Percentiles rank a stretch among this genome's conserved stretches.
phyloP scores from a whole-genome alignment of 352 stramenopile species.

The Globisporangium okanoganense region DNA sequence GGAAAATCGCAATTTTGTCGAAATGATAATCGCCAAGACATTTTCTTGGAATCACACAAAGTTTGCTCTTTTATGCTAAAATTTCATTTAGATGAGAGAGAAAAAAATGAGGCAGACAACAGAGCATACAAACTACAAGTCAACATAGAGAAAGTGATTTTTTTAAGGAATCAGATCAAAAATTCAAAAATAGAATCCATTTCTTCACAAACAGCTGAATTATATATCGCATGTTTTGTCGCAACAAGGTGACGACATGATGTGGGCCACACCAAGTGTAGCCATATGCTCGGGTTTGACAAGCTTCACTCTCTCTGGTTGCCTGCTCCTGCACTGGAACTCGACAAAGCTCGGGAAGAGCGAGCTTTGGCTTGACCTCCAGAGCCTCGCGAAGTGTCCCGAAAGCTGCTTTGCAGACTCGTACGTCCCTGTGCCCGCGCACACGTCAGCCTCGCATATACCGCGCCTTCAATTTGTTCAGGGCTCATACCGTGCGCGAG shows the following conservation, averaged over 20 bases:
- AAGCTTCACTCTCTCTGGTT: no score
- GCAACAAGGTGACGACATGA: background rate
- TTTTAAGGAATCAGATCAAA: background rate
- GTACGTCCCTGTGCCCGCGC: no score
- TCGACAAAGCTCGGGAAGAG: slow-evolving; percentile 29
- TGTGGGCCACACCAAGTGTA: background rate
- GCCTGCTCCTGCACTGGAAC: slow-evolving; percentile 15
- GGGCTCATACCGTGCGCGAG: no score
- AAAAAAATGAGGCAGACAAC: background rate
- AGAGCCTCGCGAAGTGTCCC: slow-evolving; percentile 27
- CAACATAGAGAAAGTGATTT: background rate
- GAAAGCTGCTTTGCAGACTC: slow-evolving; percentile 24
- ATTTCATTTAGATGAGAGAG: background rate
- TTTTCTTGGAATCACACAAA: background rate
- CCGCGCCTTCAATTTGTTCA: no score
- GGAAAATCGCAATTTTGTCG: background rate
- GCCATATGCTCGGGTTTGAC: background rate
- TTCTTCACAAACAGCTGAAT: background rate
- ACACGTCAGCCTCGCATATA: no score
- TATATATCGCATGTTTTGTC: slow-evolving; percentile 1
- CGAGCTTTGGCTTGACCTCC: slow-evolving; percentile 23
- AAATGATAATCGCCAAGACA: background rate
- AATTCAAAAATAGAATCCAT: background rate
- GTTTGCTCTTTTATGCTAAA: background rate
- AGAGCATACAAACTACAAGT: background rate